Evolutionary conservation across 140 eudicot species (phyloP), one percentile per base, ranked within the genome.

Genomic region (Ambrosia hybrid): DNA sequence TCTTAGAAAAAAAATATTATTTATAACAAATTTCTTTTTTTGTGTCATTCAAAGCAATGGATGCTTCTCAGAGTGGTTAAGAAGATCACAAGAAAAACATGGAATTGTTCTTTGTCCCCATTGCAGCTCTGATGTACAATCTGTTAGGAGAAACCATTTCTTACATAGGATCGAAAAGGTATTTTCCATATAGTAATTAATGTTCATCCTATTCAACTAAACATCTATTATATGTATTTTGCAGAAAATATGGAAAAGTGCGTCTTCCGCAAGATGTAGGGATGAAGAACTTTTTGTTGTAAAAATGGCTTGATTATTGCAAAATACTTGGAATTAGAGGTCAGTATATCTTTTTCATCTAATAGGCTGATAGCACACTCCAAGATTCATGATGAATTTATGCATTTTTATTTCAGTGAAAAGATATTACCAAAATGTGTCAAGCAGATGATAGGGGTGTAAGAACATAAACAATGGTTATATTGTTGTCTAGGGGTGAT

Each of bases 41-140:
- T 57, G 11, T 82, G 5, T 65, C 70, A 16, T 79, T 67, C 75
- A 16, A 80, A 92, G 98, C 81, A 92, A 92, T 55, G 98, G 96
- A 33, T 92, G 98, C 77, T 92, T 92, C 86, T 92, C 96, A 17
- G 98, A 92, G 87, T 92, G 98, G 98, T 72, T 87, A 53, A 85
- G 80, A 83, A 89, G 92, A 83, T 87, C 87, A 39, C 90, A 89
- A 67, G 78, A 83, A 76, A 87, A 80, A 76, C 92, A 73, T 67
- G 65, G 92, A 38, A 85, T 75, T 55, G 92, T 89, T 71, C 83
- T 87, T 65, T 92, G 98, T 78, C 98, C 98, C 33, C 96, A 92
- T 39, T 92, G 98, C 65, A 84, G 98, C 82, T 86, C 87, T 11
- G 96, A 77, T 55, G 95, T 92, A 52, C 96, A 89, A 73, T 92